phyloP scores from a whole-genome alignment of 179 eudicot genomes.

The Drosera spatulata region DNA sequence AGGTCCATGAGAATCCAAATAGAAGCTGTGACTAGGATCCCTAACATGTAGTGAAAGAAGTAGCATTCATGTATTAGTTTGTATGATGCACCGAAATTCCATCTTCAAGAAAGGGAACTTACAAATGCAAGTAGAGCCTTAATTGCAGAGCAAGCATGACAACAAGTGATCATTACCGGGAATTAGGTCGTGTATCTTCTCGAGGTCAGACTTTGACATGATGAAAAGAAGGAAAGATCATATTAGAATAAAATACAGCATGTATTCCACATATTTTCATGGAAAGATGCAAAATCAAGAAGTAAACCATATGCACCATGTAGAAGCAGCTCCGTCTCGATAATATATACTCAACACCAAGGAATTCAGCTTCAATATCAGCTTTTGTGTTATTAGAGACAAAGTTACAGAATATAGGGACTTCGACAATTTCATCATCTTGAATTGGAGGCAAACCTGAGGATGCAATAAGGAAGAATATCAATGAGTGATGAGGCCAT shows the following conservation, averaged over 20 bases:
- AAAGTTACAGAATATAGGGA: slow-evolving; percentile 47
- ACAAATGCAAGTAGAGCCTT: slow-evolving; percentile 9
- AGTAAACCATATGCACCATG: slow-evolving; percentile 49
- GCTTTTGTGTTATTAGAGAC: slow-evolving; percentile 36
- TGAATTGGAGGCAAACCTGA: slow-evolving; percentile 14
- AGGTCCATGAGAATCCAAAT: no score
- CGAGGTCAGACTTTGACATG: slow-evolving; percentile 72
- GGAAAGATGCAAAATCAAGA: no score
- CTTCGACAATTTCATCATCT: slow-evolving; percentile 18
- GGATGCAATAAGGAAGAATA: slow-evolving; percentile 1
- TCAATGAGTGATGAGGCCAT: no score
- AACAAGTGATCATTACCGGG: slow-evolving; percentile 51
- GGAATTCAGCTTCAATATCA: slow-evolving; percentile 60
- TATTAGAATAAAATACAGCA: no score
- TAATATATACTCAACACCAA: slow-evolving; percentile 41
- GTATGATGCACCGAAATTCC: no score
- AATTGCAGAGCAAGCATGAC: slow-evolving; percentile 8
- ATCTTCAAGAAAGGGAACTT: not conserved
- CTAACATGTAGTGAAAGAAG: not conserved
- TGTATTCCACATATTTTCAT: no score
- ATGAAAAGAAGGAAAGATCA: slow-evolving; percentile 14
- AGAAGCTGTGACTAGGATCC: no score
- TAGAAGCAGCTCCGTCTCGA: slow-evolving; percentile 72
- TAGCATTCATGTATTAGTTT: no score
- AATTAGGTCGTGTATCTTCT: slow-evolving; percentile 59